Evolutionary conservation across 1,284 basidiomycete species (phyloP).

Genomic region (Marasmius sp.): DNA sequence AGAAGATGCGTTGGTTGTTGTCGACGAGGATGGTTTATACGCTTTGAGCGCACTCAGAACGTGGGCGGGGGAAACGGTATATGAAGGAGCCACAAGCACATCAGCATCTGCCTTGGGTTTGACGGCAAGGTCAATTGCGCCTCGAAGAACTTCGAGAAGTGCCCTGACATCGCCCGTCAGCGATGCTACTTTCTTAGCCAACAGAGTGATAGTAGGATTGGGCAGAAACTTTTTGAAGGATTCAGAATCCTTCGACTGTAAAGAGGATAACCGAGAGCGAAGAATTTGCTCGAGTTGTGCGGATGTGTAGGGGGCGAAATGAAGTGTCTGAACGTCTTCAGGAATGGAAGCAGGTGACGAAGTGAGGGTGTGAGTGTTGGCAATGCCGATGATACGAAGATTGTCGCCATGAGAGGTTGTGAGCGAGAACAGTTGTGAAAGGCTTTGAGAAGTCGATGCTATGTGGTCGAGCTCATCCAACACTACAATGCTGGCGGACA

Average conservation of each 20-base stretch:
- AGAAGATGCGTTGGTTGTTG: slow-evolving; percentile 22
- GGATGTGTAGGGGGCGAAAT: slow-evolving; percentile 75
- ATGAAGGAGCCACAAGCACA: slow-evolving; percentile 39
- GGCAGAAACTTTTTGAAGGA: slow-evolving; percentile 59
- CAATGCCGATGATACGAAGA: slow-evolving; percentile 74
- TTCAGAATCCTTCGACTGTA: slow-evolving; percentile 30
- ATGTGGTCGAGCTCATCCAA: slow-evolving; percentile 82
- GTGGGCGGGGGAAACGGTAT: slow-evolving; percentile 59
- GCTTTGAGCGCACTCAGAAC: slow-evolving; percentile 70
- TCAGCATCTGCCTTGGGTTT: slow-evolving; percentile 25
- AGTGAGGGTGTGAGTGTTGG: slow-evolving; percentile 80
- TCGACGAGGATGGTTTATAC: slow-evolving; percentile 51
- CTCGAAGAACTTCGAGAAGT: slow-evolving; percentile 73
- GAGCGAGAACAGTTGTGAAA: slow-evolving; percentile 64
- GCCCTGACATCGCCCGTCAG: slow-evolving; percentile 78
- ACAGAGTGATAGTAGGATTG: slow-evolving; percentile 56
- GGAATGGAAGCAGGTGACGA: slow-evolving; percentile 43
- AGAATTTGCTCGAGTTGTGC: slow-evolving; percentile 67
- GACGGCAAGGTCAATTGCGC: slow-evolving; percentile 70
- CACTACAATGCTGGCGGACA: slow-evolving; percentile 56
- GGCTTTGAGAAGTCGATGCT: slow-evolving; percentile 51
- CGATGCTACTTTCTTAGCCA: slow-evolving; percentile 75
- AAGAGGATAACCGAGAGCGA: slow-evolving; percentile 53
- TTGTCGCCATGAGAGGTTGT: slow-evolving; percentile 46
- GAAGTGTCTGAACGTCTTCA: slow-evolving; percentile 59